phyloP scores from a whole-genome alignment of 2,329 filamentous ascomycete genomes.

The Epichloe brachyelytri region DNA sequence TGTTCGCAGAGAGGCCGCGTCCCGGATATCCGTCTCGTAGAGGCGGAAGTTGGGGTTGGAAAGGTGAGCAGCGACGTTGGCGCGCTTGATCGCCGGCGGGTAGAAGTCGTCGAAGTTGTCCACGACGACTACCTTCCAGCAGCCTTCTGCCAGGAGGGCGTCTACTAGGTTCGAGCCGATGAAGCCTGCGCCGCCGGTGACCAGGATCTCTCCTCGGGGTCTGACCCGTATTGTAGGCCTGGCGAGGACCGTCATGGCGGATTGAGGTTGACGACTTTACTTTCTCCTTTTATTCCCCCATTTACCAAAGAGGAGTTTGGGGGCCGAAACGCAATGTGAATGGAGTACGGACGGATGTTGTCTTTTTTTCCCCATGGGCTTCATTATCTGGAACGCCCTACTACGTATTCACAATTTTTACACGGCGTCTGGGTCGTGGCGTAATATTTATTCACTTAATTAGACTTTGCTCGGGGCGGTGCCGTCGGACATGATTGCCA shows the following conservation, averaged over 20 bases:
- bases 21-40: slow-evolving; percentile 6
- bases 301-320: too few relatives aligned
- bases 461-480: too few relatives aligned
- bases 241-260: background rate
- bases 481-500: too few relatives aligned
- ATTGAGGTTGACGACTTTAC: too few relatives aligned
- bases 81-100: slow-evolving; percentile 10
- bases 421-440: too few relatives aligned
- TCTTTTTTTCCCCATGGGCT: too few relatives aligned
- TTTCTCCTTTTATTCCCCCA: too few relatives aligned
- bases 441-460: too few relatives aligned
- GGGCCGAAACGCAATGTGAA: too few relatives aligned
- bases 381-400: too few relatives aligned
- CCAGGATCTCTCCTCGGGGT: slow-evolving; percentile 11
- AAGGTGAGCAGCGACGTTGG: slow-evolving; percentile 11
- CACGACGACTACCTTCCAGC: slow-evolving; percentile 11
- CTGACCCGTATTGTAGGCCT: background rate
- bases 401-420: too few relatives aligned
- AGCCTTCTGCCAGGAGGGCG: slow-evolving; percentile 9
- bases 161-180: slow-evolving; percentile 15
- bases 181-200: slow-evolving; percentile 15
- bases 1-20: slow-evolving; percentile 3
- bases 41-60: slow-evolving; percentile 10
- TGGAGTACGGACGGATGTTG: too few relatives aligned
- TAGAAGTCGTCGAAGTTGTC: slow-evolving; percentile 15